phyloP scores from a whole-genome alignment of 2,329 filamentous ascomycete genomes.

The Colletotrichum paranaense region DNA sequence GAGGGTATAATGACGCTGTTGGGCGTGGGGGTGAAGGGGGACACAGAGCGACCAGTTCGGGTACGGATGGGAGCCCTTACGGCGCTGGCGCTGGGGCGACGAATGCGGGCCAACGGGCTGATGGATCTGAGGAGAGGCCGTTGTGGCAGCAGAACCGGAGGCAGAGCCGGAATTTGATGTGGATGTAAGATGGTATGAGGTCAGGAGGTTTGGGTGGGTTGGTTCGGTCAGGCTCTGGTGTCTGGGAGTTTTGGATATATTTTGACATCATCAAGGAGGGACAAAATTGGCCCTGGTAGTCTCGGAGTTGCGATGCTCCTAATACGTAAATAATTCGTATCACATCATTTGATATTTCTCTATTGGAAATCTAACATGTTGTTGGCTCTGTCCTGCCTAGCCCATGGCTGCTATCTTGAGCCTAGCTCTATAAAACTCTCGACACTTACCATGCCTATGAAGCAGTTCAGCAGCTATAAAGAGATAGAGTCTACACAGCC shows the following conservation, averaged over 20 bases:
- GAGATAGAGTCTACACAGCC: not conserved
- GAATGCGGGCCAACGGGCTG: slow-evolving; percentile 18
- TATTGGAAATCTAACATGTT: not conserved
- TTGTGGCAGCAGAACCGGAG: slow-evolving; percentile 67
- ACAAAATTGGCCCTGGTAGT: not conserved
- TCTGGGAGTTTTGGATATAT: slow-evolving; percentile 13
- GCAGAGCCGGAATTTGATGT: slow-evolving; percentile 59
- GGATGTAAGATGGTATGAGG: slow-evolving; percentile 49
- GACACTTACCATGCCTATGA: no score
- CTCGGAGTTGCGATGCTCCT: not conserved
- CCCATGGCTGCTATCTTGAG: no score
- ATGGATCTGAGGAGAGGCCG: slow-evolving; percentile 48
- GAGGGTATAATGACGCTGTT: slow-evolving; percentile 55
- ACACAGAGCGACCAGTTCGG: slow-evolving; percentile 44
- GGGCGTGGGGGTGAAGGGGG: slow-evolving; percentile 46
- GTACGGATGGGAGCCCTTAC: slow-evolving; percentile 13
- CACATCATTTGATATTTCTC: no score
- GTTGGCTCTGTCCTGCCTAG: no score
- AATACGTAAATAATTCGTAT: not conserved
- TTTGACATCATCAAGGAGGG: not conserved
- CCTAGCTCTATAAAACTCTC: no score
- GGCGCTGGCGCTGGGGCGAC: slow-evolving; percentile 21
- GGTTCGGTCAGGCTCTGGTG: not conserved
- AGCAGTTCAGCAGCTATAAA: no score
- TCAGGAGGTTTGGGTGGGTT: no score